Percentiles rank a stretch among this genome's conserved stretches.
Evolutionary conservation across 352 stramenopile genomes (phyloP).

Genomic region (Phytophthora lateralis): DNA sequence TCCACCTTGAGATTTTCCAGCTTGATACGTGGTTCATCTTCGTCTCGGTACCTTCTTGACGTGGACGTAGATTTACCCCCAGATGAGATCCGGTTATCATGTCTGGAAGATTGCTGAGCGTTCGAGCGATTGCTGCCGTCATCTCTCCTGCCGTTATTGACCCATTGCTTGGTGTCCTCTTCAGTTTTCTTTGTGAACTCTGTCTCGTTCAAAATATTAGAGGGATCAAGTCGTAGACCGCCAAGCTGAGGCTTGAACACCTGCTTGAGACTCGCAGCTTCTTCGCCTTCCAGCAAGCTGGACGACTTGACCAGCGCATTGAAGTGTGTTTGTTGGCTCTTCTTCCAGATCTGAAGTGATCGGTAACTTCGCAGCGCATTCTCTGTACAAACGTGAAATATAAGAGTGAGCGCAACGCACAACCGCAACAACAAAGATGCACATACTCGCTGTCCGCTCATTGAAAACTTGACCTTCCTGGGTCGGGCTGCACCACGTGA

Average conservation of each 20-base stretch:
- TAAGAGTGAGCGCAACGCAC: not conserved
- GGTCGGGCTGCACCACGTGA: constrained; percentile 72
- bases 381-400: constrained; percentile 38
- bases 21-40: constrained; percentile 40
- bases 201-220: constrained; percentile 53
- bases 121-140: constrained; percentile 13
- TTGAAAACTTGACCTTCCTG: constrained; percentile 59
- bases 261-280: constrained; percentile 44
- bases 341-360: constrained; percentile 69
- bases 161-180: constrained; percentile 65
- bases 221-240: constrained; percentile 68
- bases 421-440: not conserved
- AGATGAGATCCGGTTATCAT: constrained; percentile 11
- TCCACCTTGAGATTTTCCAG: constrained; percentile 45
- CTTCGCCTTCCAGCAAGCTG: constrained; percentile 29
- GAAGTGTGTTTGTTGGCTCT: constrained; percentile 63
- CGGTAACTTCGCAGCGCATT: constrained; percentile 69
- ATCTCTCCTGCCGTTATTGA: constrained; percentile 32
- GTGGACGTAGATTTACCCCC: constrained; percentile 13
- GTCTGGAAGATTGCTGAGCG: constrained; percentile 10
- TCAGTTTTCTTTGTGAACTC: constrained; percentile 74
- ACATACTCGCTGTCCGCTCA: constrained; percentile 74
- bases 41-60: constrained; percentile 25
- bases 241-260: constrained; percentile 63
- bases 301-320: constrained; percentile 50